A percentile compares a stretch with the other conserved stretches of the same genome.
Evolutionary conservation across 2,329 filamentous ascomycete species (phyloP).

Genomic region (Zalaria obscura): DNA sequence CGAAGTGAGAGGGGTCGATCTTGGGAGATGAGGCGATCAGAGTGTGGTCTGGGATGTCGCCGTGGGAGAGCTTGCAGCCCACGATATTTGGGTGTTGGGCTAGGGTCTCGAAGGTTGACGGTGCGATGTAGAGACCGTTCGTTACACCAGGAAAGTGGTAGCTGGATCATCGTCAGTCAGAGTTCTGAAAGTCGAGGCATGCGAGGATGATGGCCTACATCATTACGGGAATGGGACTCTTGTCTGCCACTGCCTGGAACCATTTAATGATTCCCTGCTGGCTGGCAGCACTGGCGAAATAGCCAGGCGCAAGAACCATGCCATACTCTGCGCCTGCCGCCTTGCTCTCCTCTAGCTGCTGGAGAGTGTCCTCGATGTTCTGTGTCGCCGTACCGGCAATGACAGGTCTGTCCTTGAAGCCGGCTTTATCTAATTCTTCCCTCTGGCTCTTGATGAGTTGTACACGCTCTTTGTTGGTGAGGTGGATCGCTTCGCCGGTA

Average conservation of each 20-base stretch:
- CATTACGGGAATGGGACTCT: constrained; percentile 44
- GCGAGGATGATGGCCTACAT: constrained; percentile 30
- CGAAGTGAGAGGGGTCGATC: constrained; percentile 46
- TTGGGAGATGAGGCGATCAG: constrained; percentile 45
- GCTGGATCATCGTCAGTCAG: constrained; percentile 16
- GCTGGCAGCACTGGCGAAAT: constrained; percentile 45
- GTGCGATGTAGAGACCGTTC: constrained; percentile 47
- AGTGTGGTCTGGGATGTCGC: constrained; percentile 49
- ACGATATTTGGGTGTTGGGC: constrained; percentile 52
- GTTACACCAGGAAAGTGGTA: constrained; percentile 55
- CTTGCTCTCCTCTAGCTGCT: constrained; percentile 40
- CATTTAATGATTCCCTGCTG: constrained; percentile 47
- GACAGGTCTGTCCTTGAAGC: constrained; percentile 44
- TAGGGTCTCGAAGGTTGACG: constrained; percentile 44
- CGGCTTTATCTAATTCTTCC: constrained; percentile 39
- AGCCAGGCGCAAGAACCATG: constrained; percentile 49
- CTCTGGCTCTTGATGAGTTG: constrained; percentile 41
- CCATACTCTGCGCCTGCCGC: constrained; percentile 47
- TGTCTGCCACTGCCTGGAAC: constrained; percentile 47
- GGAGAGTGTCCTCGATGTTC: constrained; percentile 46
- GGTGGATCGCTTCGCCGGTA: constrained; percentile 50
- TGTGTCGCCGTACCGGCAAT: constrained; percentile 50
- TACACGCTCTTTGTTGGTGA: constrained; percentile 42
- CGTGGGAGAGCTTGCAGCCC: constrained; percentile 56
- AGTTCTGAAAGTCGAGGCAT: background rate